These are phyloP conservation scores for Delonix regia DNA, from an alignment of 306 rosid genomes.

Conservation along the genomic window DNA sequence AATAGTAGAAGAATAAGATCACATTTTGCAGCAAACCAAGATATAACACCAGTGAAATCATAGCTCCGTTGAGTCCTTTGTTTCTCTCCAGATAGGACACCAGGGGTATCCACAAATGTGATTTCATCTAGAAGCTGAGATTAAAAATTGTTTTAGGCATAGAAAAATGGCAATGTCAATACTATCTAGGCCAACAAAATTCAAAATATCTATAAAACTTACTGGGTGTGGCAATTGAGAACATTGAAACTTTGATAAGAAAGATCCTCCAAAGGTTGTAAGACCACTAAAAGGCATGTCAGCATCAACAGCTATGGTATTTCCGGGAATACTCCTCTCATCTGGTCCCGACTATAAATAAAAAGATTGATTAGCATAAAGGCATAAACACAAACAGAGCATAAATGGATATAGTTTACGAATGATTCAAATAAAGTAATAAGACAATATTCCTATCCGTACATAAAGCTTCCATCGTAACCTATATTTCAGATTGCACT, in stretches of 20 bases:
- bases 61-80: conserved; percentile 95
- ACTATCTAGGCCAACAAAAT: not conserved
- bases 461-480: not conserved
- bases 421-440: not conserved
- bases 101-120: conserved; percentile 93
- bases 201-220: conserved; percentile 44
- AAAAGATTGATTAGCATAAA: conserved; percentile 9
- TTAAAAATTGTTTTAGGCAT: conserved; percentile 18
- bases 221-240: conserved; percentile 98
- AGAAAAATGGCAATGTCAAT: conserved; percentile 1
- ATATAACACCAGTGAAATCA: conserved; percentile 94
- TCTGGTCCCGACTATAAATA: conserved; percentile 84
- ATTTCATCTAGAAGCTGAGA: conserved; percentile 76
- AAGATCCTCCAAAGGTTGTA: conserved; percentile 86
- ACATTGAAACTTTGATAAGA: conserved; percentile 88
- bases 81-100: conserved; percentile 96
- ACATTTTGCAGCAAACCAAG: conserved; percentile 98
- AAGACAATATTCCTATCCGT: not conserved
- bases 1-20: conserved; percentile 91
- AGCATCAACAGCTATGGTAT: conserved; percentile 92
- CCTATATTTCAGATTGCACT: not conserved
- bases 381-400: not conserved
- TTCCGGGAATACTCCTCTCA: conserved; percentile 95
- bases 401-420: not conserved
- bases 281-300: conserved; percentile 90